Percentiles rank a stretch among this genome's conserved stretches.
These are phyloP conservation scores for Eucalyptus fibrosa DNA, from an alignment of 345 rosid species.

Conservation along the genomic window DNA sequence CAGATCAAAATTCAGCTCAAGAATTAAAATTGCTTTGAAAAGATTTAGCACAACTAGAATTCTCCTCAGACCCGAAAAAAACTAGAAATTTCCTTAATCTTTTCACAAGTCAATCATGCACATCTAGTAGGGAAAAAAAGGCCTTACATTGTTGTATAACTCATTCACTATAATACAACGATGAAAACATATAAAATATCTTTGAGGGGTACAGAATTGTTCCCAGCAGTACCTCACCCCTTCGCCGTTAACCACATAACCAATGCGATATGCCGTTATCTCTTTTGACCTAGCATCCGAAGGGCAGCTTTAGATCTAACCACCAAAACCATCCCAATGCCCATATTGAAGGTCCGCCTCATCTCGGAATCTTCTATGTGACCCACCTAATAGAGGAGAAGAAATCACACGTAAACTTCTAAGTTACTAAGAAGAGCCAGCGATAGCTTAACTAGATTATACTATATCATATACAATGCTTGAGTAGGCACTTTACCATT, in stretches of 20 bases:
- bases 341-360: slow-evolving; percentile 83
- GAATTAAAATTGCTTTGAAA: not conserved
- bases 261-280: slow-evolving; percentile 38
- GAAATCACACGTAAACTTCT: not conserved
- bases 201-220: not conserved
- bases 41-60: not conserved
- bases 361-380: slow-evolving; percentile 69
- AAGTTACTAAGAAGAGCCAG: not conserved
- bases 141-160: not conserved
- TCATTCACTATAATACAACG: not conserved
- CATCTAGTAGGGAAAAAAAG: not conserved
- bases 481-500: not conserved
- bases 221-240: slow-evolving; percentile 47
- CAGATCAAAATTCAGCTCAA: not conserved
- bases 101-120: not conserved
- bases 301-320: slow-evolving; percentile 47
- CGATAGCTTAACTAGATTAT: not conserved
- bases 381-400: slow-evolving; percentile 37
- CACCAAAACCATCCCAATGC: slow-evolving; percentile 83
- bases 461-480: not conserved
- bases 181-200: not conserved
- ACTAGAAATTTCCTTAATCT: not conserved
- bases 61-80: not conserved
- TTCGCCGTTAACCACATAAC: slow-evolving; percentile 49
- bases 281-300: slow-evolving; percentile 39